Base-by-base conservation (phyloP, 2,329 filamentous ascomycete genomes). In the Ophiostoma triangulosporum region DNA sequence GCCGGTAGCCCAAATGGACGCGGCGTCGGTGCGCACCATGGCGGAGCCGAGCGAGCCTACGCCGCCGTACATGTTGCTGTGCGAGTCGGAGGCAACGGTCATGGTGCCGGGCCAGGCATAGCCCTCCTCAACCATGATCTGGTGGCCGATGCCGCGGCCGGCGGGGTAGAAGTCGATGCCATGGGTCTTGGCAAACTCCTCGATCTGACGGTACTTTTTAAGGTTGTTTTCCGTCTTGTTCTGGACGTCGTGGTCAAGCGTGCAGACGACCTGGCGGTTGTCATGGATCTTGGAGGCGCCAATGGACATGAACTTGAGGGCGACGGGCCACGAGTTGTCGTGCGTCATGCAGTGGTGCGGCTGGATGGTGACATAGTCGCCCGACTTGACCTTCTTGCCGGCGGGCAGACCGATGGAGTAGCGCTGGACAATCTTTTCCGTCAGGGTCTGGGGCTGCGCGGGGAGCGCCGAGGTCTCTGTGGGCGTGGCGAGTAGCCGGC, bases 391-490 rank as follows among this genome's bases (percentile, higher is more conserved):
- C 54, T 76, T 72, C 70, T 95, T 95, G 56, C 81, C 87, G 11
- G 79, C 67, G 1, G 86, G 69, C 1, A 95, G 76, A 9, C 83
- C 87, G n/a, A 89, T 75, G 0, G 88, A 77, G 67, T 95, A 84
- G 15, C 76, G 70, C 66, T 96, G 90, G 0, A 95, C 83, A 56
- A 96, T 95, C 73, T 95, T 95, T 67, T 96, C 90, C 3, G 87
- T 93, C 51, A 95, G 69, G 3, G 87, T 96, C 68, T 95, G 89
- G 0, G 86, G 78, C 2, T 51, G 27, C 14, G 51, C 29, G 7
- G 54, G 54, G 27, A 56, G 46, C 22, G 26, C 43, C 14, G 38
- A 43, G 6, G 57, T 52, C 5, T 49, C 50, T 29, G 29, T 32
- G 26, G 46, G 7, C 4, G 45, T 40, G 5, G 54, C 50, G 29